Base-by-base conservation (phyloP, 2,329 filamentous ascomycete species). In the Colletotrichum tabaci region DNA sequence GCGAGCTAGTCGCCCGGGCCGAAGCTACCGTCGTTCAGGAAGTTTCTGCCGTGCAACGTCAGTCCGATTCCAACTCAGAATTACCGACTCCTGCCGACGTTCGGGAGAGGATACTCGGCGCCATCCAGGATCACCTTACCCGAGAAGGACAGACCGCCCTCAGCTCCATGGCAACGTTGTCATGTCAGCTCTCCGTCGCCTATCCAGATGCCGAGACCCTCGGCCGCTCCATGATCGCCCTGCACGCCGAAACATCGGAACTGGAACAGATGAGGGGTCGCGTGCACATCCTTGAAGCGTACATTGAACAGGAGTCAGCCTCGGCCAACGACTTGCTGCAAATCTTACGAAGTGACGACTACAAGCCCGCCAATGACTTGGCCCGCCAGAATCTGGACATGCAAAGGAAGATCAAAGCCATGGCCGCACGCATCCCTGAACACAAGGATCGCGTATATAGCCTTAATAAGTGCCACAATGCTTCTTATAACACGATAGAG, bases 381-480 rank as follows among this genome's bases (percentile, higher is more conserved):
- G 88, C 90, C 13, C 90, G 90, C 74, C 88, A 92, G 74, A 96
- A 94, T n/a, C 86, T 91, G 4, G 92, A 96, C 61, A 89, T 93
- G 81, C 90, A 91, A 74, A 90, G 93, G 66, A 90, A 87, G 67
- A 89, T 92, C 60, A 94, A 94, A 78, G 82, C 88, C n/a, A 84
- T 94, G 47, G 83, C 87, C 16, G 83, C 89, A 2, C 92, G 92
- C 75, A 84, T 95, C 1, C 89, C 89, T 18, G 94, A 96, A 77
- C 89, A 93, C 70, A 83, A 84, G 58, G 88, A 91, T 66, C 86
- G 86, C 52, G 82, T 89, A 74, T 78, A 84, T 68, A 79, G 84
- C 2, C 77, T 87, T 4, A 79, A 81, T 61, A 75, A 78, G 30
- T 76, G 78, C 6, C 74, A 81, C 16, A 66, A 80, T 21, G 76